Base-by-base conservation (phyloP, 2,329 filamentous ascomycete species). In the Aschersonia sp. region DNA sequence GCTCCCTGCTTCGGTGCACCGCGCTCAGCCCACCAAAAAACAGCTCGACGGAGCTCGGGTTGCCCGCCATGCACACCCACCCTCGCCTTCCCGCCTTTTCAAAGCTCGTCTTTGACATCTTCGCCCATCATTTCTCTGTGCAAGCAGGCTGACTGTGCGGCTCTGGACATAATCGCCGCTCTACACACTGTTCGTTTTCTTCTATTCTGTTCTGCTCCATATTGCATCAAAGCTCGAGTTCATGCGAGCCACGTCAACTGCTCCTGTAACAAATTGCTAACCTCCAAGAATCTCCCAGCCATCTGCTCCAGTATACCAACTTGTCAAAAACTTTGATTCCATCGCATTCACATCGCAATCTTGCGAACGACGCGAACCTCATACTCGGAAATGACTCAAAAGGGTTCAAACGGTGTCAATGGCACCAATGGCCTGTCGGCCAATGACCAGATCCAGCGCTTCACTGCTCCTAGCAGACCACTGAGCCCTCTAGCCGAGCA, bases 391-490 rank as follows among this genome's bases (percentile, higher is more conserved):
- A 84, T 83, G 75, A 69, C 77, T 67, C 54, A 54, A 54, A 66
- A 72, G 55, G 61, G 71, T 58, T 59, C 70, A 54, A 70, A 67
- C 59, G 67, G 69, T 61, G 66, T 68, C 60, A 73, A 71, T 61
- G 72, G 73, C 63, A 66, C 66, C 59, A 64, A 71, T 58, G 70
- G 70, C 55, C 64, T 76, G 55, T 88, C 85, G 65, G 89, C 87
- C 69, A 96, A 98, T 77, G 92, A 98, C 77, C 97, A 97, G 75
- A 97, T 98, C 73, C 84, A 85, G 70, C 89, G 92, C 60, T 98
- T 98, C 70, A 80, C 83, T 60, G 88, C 91, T 61, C 88, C 92
- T 58, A 95, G 88, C 74, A 82, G 92, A 63, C 87, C 89, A 55
- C 70, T 94, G 73, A 95, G 85, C 77, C 92, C 92, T 58, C 82